Conservation (phyloP, 129 eudicot genomes). For the Escallonia rubra region DNA sequence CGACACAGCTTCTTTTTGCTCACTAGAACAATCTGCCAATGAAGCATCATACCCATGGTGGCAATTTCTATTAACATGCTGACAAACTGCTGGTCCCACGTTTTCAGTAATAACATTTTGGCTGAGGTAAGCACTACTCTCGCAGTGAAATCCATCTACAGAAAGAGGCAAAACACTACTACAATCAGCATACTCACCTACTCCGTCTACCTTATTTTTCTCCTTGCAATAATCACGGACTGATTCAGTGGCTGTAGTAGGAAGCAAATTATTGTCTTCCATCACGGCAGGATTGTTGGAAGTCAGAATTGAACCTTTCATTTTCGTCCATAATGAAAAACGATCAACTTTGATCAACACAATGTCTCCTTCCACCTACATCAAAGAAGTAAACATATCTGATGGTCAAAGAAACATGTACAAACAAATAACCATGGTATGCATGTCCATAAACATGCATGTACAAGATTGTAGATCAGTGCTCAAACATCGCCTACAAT, state of each 20-base stretch:
- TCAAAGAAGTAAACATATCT: constrained; percentile 8
- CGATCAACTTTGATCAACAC: constrained; percentile 73
- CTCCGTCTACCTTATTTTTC: constrained; percentile 33
- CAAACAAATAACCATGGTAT: neutral
- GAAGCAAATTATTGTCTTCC: constrained; percentile 13
- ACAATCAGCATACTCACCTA: constrained; percentile 2
- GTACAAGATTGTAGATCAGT: no score
- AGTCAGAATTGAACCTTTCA: constrained; percentile 54
- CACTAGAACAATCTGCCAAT: constrained; percentile 18
- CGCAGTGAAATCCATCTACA: constrained; percentile 12
- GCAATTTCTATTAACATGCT: constrained; percentile 16
- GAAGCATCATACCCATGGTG: constrained; percentile 12
- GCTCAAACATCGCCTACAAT: no score
- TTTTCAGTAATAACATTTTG: constrained; percentile 17
- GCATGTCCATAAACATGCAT: neutral
- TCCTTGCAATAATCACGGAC: constrained; percentile 29
- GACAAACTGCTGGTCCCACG: constrained; percentile 22
- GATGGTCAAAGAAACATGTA: neutral
- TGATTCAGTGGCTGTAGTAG: constrained; percentile 13
- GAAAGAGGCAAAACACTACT: neutral
- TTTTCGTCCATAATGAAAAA: constrained; percentile 62
- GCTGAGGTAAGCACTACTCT: constrained; percentile 10
- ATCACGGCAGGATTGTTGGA: constrained; percentile 15
- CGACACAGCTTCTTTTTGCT: constrained; percentile 19
- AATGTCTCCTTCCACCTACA: constrained; percentile 76